phyloP scores from a whole-genome alignment of 108 stramenopile species.

The Mayamaea pseudoterrestris region DNA sequence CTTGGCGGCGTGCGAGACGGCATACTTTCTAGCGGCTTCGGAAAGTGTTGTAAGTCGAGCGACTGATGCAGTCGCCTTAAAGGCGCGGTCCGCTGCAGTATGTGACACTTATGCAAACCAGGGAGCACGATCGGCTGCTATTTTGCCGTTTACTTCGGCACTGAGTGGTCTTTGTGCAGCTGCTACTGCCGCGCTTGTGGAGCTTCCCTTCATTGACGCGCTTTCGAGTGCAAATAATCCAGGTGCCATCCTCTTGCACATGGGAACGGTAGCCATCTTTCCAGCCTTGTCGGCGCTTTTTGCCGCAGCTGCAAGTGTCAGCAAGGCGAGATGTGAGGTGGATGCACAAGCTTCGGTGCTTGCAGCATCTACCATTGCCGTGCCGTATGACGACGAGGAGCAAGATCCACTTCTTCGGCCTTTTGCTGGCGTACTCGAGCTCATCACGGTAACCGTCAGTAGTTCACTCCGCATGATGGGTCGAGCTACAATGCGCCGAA shows the following conservation, averaged over 20 bases:
- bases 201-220: constrained; percentile 64
- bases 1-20: constrained; percentile 74
- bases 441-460: too few relatives aligned
- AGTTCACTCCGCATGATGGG: too few relatives aligned
- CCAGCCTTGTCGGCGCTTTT: constrained; percentile 59
- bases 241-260: constrained; percentile 28
- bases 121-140: constrained; percentile 67
- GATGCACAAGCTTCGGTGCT: constrained; percentile 72
- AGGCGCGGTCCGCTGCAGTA: constrained; percentile 72
- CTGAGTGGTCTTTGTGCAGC: constrained; percentile 77
- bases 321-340: constrained; percentile 81
- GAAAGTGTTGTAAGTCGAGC: constrained; percentile 64
- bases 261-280: constrained; percentile 43
- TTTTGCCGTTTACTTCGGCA: constrained; percentile 83
- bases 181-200: constrained; percentile 80
- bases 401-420: constrained; percentile 64
- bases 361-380: constrained; percentile 68
- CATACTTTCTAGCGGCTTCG: constrained; percentile 59
- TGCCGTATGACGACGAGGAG: constrained; percentile 54
- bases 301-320: constrained; percentile 82
- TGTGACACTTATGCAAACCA: constrained; percentile 90
- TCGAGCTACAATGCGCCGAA: too few relatives aligned
- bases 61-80: constrained; percentile 78
- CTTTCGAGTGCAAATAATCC: constrained; percentile 26
- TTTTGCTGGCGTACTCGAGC: constrained; percentile 49